phyloP scores from a whole-genome alignment of 2,329 filamentous ascomycete genomes.

The Fusarium sulawesiense region DNA sequence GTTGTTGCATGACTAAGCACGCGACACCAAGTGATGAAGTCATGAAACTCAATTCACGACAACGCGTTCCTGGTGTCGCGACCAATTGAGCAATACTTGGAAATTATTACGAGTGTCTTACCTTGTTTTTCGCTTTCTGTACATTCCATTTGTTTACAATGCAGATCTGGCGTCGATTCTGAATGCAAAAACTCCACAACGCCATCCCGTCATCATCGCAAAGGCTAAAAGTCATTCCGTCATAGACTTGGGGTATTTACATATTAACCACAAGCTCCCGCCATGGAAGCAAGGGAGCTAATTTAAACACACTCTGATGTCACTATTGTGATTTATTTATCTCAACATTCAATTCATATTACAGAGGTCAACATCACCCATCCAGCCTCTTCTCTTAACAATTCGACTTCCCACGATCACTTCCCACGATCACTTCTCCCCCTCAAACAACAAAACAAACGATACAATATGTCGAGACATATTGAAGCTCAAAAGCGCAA shows the following conservation, averaged over 20 bases:
- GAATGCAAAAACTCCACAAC: not conserved
- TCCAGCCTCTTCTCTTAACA: not conserved
- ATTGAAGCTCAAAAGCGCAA: conserved; percentile 1
- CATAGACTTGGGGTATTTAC: not conserved
- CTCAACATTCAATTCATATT: not conserved
- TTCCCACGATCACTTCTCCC: not conserved
- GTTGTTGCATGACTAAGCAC: not conserved
- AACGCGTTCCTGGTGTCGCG: not conserved
- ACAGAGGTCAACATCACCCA: not conserved
- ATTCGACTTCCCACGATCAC: not conserved
- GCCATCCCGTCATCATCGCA: conserved; percentile 1
- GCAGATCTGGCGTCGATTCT: not conserved
- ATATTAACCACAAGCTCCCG: not conserved
- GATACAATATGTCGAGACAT: not conserved
- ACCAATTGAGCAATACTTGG: not conserved
- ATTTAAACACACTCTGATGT: not conserved
- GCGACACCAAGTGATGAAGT: not conserved
- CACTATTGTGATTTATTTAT: not conserved
- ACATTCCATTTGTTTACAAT: not conserved
- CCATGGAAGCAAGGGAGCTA: not conserved
- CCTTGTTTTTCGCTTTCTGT: not conserved
- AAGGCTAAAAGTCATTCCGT: not conserved
- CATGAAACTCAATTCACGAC: not conserved
- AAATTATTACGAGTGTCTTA: not conserved
- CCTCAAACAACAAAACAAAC: fast-evolving